Evolutionary conservation across 2,329 filamentous ascomycete genomes (phyloP), one percentile per base, ranked within the genome.

Genomic region (Monosporascus sp.): DNA sequence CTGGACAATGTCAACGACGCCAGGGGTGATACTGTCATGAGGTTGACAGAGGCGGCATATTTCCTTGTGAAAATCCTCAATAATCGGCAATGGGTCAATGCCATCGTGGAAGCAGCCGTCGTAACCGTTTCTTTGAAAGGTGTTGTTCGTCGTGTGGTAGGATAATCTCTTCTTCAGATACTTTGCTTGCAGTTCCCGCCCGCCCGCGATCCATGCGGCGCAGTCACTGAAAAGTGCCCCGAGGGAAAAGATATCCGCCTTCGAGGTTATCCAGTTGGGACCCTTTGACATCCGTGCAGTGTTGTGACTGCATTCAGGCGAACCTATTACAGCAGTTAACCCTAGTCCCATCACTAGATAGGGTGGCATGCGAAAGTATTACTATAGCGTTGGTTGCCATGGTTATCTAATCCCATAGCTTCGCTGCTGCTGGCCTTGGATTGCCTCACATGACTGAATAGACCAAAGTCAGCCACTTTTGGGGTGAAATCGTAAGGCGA

Each of bases 401-500:
- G 24, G 37, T 50, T 53, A 48, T 59, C 57, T 3, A 49, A 24
- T 9, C 50, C 53, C 53, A 54, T 51, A 8, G 52, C 55, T 18
- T 58, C 53, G 17, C 18, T 48, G 20, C 52, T 55, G 20, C 51
- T 54, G 7, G 37, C 15, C 18, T 43, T 53, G 6, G 50, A 53
- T 28, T 52, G 48, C 22, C 37, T 52, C 28, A 56, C 48, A 18
- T 55, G 50, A 15, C 52, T 55, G 37, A 55, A 57, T 17, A 55
- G 45, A 3, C 57, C 57, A n/a, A 61, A 61, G 47, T 61, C 59
- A 37, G 57, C 59, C 14, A 61, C 58, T 47, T 59, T 59, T 15
- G 59, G 52, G n/a, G 37, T 17, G 38, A 59, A 59, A 9, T 61
- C 59, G 38, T 55, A 61, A 31, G 31, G 49, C 8, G 57, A 59